Evolutionary conservation across 441 rosid genomes (phyloP).

Genomic region (Theobroma grandiflorum): DNA sequence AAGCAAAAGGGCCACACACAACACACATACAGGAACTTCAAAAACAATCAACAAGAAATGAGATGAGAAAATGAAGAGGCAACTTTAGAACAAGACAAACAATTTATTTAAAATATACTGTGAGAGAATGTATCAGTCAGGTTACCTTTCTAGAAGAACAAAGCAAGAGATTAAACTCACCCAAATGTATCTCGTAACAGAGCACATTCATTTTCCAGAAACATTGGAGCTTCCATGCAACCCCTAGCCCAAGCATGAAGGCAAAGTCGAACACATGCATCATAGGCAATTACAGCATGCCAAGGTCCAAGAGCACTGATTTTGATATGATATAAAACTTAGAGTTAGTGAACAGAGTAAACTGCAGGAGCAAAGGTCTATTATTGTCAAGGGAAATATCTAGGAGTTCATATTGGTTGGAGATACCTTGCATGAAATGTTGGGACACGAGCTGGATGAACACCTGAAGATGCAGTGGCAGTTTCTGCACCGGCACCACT

Average conservation of each 20-base stretch:
- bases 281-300: slow-evolving; percentile 98
- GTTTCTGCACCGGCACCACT: slow-evolving; percentile 58
- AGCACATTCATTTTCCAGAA: slow-evolving; percentile 94
- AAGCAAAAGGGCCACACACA: background rate
- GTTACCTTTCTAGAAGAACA: slow-evolving; percentile 1
- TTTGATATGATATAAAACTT: slow-evolving; percentile 28
- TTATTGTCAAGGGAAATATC: slow-evolving; percentile 13
- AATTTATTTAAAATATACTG: background rate
- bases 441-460: slow-evolving; percentile 81
- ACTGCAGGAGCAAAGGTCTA: slow-evolving; percentile 18
- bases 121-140: background rate
- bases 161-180: slow-evolving; percentile 50
- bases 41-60: background rate
- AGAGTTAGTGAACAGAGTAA: slow-evolving; percentile 23
- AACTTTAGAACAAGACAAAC: slow-evolving; percentile 1
- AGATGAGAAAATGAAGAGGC: background rate
- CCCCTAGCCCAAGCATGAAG: slow-evolving; percentile 99
- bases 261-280: slow-evolving; percentile 96
- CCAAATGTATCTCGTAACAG: slow-evolving; percentile 88
- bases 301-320: slow-evolving; percentile 94
- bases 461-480: slow-evolving; percentile 60
- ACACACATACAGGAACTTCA: background rate
- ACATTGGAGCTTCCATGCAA: slow-evolving; percentile 98
- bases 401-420: slow-evolving; percentile 8
- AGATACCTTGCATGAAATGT: slow-evolving; percentile 92